A percentile compares a stretch with the other conserved stretches of the same genome.
Conservation (phyloP, 1,284 basidiomycete species). For the Ganoderma leucocontextum region DNA sequence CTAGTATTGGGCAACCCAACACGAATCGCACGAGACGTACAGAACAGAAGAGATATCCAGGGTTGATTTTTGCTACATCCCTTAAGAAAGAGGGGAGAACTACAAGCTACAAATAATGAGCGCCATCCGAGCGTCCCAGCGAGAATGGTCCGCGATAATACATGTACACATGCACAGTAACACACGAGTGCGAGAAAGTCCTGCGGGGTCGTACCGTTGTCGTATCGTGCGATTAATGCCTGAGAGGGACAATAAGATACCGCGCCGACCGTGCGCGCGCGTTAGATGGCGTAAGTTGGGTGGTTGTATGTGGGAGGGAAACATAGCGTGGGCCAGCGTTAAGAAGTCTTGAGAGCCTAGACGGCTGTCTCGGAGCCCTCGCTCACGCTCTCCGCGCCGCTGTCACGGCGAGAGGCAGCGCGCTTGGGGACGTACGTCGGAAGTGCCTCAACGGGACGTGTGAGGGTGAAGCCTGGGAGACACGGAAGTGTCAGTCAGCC, state of each 20-base stretch:
- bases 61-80: slow-evolving; percentile 6
- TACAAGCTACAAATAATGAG: slow-evolving; percentile 30
- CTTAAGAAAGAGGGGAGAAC: slow-evolving; percentile 12
- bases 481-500: background rate
- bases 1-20: background rate
- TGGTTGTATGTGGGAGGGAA: background rate
- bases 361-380: slow-evolving; percentile 28
- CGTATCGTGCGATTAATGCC: slow-evolving; percentile 20
- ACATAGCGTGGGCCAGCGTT: background rate
- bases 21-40: background rate
- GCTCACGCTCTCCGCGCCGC: slow-evolving; percentile 21
- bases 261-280: slow-evolving; percentile 9
- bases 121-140: slow-evolving; percentile 5
- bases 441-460: slow-evolving; percentile 65
- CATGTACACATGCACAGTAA: slow-evolving; percentile 18
- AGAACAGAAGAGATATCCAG: background rate
- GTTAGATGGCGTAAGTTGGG: background rate
- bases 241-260: background rate
- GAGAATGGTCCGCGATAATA: slow-evolving; percentile 19
- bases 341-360: slow-evolving; percentile 12
- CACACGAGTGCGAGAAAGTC: slow-evolving; percentile 22
- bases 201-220: slow-evolving; percentile 26
- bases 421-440: slow-evolving; percentile 55
- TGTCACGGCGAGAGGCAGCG: slow-evolving; percentile 22
- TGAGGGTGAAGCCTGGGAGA: slow-evolving; percentile 53